Base-by-base conservation (phyloP, 176 grass and related monocot species). In the Ensete glaucum region DNA sequence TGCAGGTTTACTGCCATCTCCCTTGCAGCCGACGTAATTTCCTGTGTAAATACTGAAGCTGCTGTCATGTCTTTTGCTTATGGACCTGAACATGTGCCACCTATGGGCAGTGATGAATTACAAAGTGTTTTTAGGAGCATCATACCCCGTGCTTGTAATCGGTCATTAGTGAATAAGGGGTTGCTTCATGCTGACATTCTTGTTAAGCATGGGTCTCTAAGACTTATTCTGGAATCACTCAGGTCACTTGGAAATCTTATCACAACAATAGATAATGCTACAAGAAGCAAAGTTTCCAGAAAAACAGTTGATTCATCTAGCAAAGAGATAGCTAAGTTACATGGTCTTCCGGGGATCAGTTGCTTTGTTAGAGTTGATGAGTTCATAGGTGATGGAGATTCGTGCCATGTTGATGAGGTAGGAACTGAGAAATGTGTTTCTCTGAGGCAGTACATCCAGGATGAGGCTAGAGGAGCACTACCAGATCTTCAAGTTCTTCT, bases 401-500 rank as follows among this genome's bases (percentile, higher is more conserved):
- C 12, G n/a, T 23, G 57, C 76, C 72, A 79, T 34, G 79, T 43
- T 82, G 81, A 75, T 64, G 54, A 86, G 74, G 76, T 66, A 43
- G 26, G 27, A 62, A 49, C 77, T 1, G 73, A 82, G 24, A 86
- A 86, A 67, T 92, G 82, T 89, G 74, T 84, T 77, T 88, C 79
- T 86, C 63, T 96, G 50, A 92, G 78, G 78, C 78, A 91, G 72
- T 88, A 86, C 79, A 88, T 96, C 77, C 85, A 90, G 80, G 87
- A 96, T 69, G 85, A 86, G 62, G 73, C 90, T 22, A 89, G 84
- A 22, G 85, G 73, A 76, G 77, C 77, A 72, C 83, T 97, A 60
- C 90, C 93, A 85, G 93, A 97, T 83, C 85, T 85, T 15, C 93
- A 97, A 88, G 89, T 97, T 29, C 70, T 92, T 55, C 78, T 93